A percentile compares a stretch with the other conserved stretches of the same genome.
These are phyloP conservation scores for Mariannaea elegans DNA, from an alignment of 2,329 filamentous ascomycete genomes.

Conservation along the genomic window DNA sequence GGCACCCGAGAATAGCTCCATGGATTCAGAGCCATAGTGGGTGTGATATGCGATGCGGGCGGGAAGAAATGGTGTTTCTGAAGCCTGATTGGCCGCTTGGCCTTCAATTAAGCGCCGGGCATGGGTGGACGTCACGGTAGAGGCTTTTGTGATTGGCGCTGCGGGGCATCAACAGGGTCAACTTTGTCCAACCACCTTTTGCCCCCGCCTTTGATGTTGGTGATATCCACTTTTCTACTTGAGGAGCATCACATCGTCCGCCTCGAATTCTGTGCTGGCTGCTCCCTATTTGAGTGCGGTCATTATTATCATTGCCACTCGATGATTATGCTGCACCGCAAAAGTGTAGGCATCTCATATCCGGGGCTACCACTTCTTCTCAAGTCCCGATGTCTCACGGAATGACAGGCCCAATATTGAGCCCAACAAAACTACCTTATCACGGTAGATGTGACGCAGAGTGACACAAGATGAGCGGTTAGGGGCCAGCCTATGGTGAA, in stretches of 20 bases:
- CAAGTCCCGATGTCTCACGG: not conserved
- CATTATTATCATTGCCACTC: not conserved
- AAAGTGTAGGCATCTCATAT: not conserved
- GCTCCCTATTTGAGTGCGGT: not conserved
- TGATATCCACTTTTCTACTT: not conserved
- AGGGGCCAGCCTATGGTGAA: conserved; percentile 3
- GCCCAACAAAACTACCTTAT: not conserved
- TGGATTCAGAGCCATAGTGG: conserved; percentile 41
- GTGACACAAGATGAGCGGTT: not conserved
- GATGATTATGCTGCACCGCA: not conserved
- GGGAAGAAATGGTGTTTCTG: conserved; percentile 26
- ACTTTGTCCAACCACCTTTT: conserved; percentile 16
- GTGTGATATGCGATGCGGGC: conserved; percentile 39
- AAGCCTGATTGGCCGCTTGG: conserved; percentile 52
- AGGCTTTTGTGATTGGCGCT: conserved; percentile 35
- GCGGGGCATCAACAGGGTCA: conserved; percentile 1
- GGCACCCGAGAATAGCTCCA: conserved; percentile 49
- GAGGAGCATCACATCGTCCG: not conserved
- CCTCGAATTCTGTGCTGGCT: not conserved
- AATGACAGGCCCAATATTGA: not conserved
- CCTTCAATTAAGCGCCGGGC: conserved; percentile 51
- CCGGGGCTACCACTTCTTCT: not conserved
- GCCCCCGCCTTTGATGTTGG: conserved; percentile 5
- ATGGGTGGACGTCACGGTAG: conserved; percentile 3
- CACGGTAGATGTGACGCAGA: not conserved